Evolutionary conservation across 2,329 filamentous ascomycete species (phyloP).

Genomic region (Fusarium sp.): DNA sequence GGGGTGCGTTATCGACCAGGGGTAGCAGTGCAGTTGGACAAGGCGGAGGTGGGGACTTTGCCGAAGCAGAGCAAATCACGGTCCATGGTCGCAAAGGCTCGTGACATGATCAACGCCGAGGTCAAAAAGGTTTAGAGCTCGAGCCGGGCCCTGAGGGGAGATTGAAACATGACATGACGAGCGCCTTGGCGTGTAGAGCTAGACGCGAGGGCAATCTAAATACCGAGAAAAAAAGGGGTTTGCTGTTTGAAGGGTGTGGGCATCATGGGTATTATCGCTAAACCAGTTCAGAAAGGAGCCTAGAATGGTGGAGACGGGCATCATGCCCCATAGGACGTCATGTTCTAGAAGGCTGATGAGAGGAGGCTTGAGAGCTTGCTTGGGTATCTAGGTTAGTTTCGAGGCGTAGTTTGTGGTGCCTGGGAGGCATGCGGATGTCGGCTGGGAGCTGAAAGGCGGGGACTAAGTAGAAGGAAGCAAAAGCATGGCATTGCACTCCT

Average conservation of each 20-base stretch:
- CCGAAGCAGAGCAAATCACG: constrained; percentile 21
- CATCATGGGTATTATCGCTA: not conserved
- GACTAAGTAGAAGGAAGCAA: not conserved
- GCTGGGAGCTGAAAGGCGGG: constrained; percentile 10
- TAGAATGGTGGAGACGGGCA: constrained; percentile 23
- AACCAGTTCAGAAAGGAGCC: constrained; percentile 2
- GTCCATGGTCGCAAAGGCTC: constrained; percentile 24
- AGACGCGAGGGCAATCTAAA: constrained; percentile 32
- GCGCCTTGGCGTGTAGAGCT: constrained; percentile 34
- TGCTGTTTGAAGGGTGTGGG: constrained; percentile 10
- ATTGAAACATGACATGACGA: constrained; percentile 35
- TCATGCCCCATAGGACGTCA: constrained; percentile 26
- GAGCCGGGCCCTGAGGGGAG: constrained; percentile 18
- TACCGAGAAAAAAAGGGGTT: constrained; percentile 37
- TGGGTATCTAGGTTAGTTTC: not conserved
- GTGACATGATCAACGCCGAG: constrained; percentile 38
- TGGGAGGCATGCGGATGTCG: constrained; percentile 6
- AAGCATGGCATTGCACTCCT: not conserved
- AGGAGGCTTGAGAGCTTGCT: constrained; percentile 12
- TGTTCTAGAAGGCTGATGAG: constrained; percentile 41
- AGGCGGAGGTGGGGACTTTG: constrained; percentile 31
- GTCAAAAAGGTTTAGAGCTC: constrained; percentile 28
- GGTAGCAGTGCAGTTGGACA: not conserved
- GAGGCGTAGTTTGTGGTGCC: not conserved
- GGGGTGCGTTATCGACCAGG: constrained; percentile 30